Base-by-base conservation (phyloP, 1,284 basidiomycete species). In the Marasmius sp. region DNA sequence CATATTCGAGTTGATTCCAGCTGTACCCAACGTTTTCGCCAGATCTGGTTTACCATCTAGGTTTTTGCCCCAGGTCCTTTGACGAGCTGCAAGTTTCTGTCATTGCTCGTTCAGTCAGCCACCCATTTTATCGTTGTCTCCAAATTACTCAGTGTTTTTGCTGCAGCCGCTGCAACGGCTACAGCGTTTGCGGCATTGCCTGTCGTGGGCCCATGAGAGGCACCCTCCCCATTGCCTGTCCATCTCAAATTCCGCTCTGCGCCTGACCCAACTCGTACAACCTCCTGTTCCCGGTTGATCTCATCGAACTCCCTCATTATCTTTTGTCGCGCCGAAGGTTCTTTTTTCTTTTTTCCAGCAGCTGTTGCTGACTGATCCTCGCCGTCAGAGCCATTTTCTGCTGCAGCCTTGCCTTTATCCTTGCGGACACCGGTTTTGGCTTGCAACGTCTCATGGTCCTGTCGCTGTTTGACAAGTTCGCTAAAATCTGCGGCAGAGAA, bases 111-210 rank as follows among this genome's bases (percentile, higher is more conserved):
- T 16, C 9, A 41, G 16, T 9, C 9, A 16, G 16, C 16, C 9
- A 9, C 39, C 9, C 39, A 41, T 9, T 41, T 41, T 9, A 9
- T 41, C 9, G 9, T n/a, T n/a, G n/a, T n/a, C n/a, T n/a, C n/a
- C n/a, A 9, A 18, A 33, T 11, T 18, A 55, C 58, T 37, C 3
- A 59, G 53, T 50, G 56, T 38, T 11, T 34, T 38, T 37, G 55
- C 57, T 16, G 37, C 36, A 4, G n/a, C 41, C 2, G 39, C 34
- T n/a, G 54, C 47, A 9, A 50, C 27, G 22, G 18, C 6, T 14
- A 20, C 60, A 12, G 56, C 54, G 37, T 58, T 61, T 16, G 60
- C 60, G 12, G 36, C 18, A 55, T 60, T 60, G 11, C 59, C 59
- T 41, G 39, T 16, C 39, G 16, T 41, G 9, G 39, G 27, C 39